Base-by-base conservation (phyloP, 2,329 filamentous ascomycete species). In the Cylindrodendrum hubeiense region DNA sequence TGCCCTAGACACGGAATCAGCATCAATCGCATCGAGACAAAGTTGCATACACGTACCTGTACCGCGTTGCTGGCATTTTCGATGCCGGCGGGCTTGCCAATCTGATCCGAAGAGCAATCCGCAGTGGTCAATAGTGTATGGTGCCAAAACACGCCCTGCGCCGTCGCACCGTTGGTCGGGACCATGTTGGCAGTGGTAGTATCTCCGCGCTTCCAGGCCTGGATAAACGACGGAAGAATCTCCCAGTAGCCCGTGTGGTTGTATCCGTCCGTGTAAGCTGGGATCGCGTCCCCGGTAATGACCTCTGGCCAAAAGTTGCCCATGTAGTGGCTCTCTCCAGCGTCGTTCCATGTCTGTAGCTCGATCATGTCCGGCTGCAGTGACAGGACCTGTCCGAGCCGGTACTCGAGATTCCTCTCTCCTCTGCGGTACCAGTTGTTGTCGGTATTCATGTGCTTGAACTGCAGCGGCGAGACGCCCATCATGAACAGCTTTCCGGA, bases 271-370 rank as follows among this genome's bases (percentile, higher is more conserved):
- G 55, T 64, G 44, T 64, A 64, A 4, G 28, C 41, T 5, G 28
- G 55, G 5, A 64, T 43, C 15, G 34, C 39, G 21, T 28, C 26
- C 7, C 60, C 61, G 10, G 22, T 21, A 22, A 60, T 39, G 15
- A 56, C 44, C n/a, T 64, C 65, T 13, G 52, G 49, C 65, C 60
- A 64, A 33, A 57, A 56, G 44, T 67, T 66, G 5, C 68, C 69
- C 46, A 68, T 66, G 60, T 69, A 71, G 52, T 68, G 69, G 47
- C 67, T 69, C 60, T 72, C 70, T 9, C 68, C 68, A 19, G 61
- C 67, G 39, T 71, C 70, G 54, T 72, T 72, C 67, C 62, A 65
- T 13, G 62, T 65, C 34, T 65, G 51, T n/a, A 65, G 26, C 21
- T 65, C 56, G 30, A 64, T 41, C 55, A 64, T 55, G 50, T 64